These are phyloP conservation scores for Melaleuca alternifolia DNA, from an alignment of 345 rosid species.

Conservation along the genomic window DNA sequence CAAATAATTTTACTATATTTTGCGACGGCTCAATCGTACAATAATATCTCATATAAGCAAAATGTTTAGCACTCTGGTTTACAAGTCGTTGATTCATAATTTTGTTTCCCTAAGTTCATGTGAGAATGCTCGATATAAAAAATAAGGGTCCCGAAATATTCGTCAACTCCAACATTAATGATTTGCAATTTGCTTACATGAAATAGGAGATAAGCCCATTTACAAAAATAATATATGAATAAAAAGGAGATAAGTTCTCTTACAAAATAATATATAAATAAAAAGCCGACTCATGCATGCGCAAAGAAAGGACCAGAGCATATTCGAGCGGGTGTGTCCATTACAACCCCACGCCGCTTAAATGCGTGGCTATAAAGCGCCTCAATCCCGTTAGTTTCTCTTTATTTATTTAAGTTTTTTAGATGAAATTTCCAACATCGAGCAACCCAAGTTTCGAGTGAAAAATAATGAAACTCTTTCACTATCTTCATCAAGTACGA, in stretches of 20 bases:
- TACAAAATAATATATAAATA: fast-evolving
- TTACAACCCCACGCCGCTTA: not conserved
- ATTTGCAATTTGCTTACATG: not conserved
- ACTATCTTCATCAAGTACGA: not conserved
- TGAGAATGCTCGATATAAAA: no score
- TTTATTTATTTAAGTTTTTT: not conserved
- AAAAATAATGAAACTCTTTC: not conserved
- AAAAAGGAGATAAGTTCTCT: no score
- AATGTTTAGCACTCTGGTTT: no score
- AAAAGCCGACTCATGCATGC: not conserved
- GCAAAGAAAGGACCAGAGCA: not conserved
- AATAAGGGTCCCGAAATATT: no score
- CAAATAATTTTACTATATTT: no score
- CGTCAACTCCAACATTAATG: not conserved
- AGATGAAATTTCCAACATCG: not conserved
- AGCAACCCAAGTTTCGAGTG: not conserved
- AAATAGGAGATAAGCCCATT: not conserved
- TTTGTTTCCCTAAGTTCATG: no score
- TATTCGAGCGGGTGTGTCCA: not conserved
- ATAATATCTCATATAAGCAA: no score
- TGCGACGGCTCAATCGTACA: no score
- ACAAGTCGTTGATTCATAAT: no score
- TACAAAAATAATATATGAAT: fast-evolving
- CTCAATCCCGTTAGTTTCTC: not conserved
- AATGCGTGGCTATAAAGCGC: not conserved